phyloP scores from a whole-genome alignment of 441 rosid genomes.

The Syzygium syzygioides region DNA sequence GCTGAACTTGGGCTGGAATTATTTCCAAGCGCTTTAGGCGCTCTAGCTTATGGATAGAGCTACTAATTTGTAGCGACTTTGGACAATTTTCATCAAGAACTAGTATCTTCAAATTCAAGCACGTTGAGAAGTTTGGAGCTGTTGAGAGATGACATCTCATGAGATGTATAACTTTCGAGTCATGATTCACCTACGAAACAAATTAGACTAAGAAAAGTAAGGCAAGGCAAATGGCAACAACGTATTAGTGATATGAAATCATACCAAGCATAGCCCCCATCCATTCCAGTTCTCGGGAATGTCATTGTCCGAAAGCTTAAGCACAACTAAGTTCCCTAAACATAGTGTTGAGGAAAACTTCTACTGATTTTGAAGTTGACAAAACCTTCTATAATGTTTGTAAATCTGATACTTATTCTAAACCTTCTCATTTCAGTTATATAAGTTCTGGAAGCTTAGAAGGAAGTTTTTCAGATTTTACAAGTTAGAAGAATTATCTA shows the following conservation, averaged over 20 bases:
- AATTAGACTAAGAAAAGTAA: background rate
- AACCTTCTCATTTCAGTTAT: too few relatives aligned
- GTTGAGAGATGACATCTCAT: background rate
- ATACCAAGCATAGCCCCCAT: background rate
- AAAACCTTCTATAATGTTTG: too few relatives aligned
- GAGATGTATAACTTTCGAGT: background rate
- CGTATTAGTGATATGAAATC: rapidly evolving
- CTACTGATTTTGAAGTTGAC: too few relatives aligned
- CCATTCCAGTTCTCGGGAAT: rapidly evolving
- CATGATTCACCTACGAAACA: rapidly evolving
- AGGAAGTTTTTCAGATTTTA: too few relatives aligned
- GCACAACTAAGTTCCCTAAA: background rate
- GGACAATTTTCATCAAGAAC: background rate
- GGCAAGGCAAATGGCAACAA: background rate
- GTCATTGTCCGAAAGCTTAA: rapidly evolving
- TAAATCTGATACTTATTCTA: too few relatives aligned
- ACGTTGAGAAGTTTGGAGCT: background rate
- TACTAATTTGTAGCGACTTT: rapidly evolving
- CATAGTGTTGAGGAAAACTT: too few relatives aligned
- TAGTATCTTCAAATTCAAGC: background rate
- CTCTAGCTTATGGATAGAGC: background rate
- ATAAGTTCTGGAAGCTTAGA: too few relatives aligned
- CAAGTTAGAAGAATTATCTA: too few relatives aligned
- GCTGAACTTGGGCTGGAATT: rapidly evolving
- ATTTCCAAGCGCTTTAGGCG: background rate